Base-by-base conservation (phyloP, 768 basidiomycete genomes). In the Baorangia bicolor region DNA sequence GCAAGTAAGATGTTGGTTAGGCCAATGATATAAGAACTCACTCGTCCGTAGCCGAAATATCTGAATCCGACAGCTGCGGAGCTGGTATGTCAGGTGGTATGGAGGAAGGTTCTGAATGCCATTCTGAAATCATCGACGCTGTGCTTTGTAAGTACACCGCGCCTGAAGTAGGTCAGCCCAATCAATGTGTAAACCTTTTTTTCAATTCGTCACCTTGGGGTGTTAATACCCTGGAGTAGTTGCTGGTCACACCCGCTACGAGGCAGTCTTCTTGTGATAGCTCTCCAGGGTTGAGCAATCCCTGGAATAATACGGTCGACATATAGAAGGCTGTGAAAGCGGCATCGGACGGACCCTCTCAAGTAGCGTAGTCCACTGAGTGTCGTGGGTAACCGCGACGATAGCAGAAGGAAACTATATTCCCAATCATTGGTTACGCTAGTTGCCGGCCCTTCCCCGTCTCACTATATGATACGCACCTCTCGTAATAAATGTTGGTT, bases 321-420 rank as follows among this genome's bases (percentile, higher is more conserved):
- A n/a, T n/a, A n/a, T n/a, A 6, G 16, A 21, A 10, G 9, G 2
- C 9, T 18, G n/a, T 8, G 2, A 18, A 25, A 28, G 4, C 10
- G 18, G 23, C 18, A 21, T 23, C 6, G 12, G 23, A 45, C 49
- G 18, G 39, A 62, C 60, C 14, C 30, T 27, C 9, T 51, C 28
- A 20, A 58, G 40, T 39, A 62, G 28, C 10, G 23, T 31, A 23
- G 4, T 30, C 63, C 62, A 65, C 40, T 42, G 47, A 18, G 28
- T 16, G 30, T 62, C 55, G 27, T 58, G 54, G 21, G 55, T 54
- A 27, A 60, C 30, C 8, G 57, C 48, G n/a, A 62, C 25, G 11
- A 33, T 35, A 14, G 61, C 49, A 28, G 45, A 58, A 38, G 56
- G 40, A n/a, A n/a, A 25, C 61, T 62, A 30, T 21, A 51, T 42